These are phyloP conservation scores for Pyrenochaeta sp. DNA, from an alignment of 2,329 filamentous ascomycete species.

Conservation along the genomic window DNA sequence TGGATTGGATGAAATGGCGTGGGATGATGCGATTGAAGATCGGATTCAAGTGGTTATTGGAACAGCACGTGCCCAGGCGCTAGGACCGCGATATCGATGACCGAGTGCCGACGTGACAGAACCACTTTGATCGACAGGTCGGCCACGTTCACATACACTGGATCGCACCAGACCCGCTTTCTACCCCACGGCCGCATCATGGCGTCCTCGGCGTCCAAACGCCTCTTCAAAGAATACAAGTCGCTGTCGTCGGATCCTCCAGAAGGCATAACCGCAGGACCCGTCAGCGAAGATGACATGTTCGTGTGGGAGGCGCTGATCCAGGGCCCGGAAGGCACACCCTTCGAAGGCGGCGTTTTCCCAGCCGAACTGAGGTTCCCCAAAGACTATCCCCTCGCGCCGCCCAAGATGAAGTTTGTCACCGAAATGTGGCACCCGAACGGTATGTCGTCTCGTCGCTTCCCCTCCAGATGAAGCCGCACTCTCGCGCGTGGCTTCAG, in stretches of 20 bases:
- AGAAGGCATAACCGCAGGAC: constrained; percentile 96
- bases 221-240: constrained; percentile 96
- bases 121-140: neutral
- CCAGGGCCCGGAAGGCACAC: constrained; percentile 92
- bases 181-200: constrained; percentile 37
- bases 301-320: constrained; percentile 97
- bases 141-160: neutral
- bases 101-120: constrained; percentile 21
- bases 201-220: constrained; percentile 68
- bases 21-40: too few relatives aligned
- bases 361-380: constrained; percentile 85
- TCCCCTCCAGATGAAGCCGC: too few relatives aligned
- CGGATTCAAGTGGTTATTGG: too few relatives aligned
- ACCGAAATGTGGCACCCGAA: constrained; percentile 92
- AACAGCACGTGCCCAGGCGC: constrained; percentile 15
- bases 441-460: too few relatives aligned
- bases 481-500: too few relatives aligned
- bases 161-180: neutral
- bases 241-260: constrained; percentile 91
- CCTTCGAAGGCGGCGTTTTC: constrained; percentile 96
- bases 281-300: constrained; percentile 91
- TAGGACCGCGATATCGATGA: constrained; percentile 7
- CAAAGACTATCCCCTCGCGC: constrained; percentile 81
- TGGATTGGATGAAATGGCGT: too few relatives aligned
- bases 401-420: constrained; percentile 88